Conservation (phyloP, 2,329 filamentous ascomycete genomes). For the Aspergillus arachidicola region DNA sequence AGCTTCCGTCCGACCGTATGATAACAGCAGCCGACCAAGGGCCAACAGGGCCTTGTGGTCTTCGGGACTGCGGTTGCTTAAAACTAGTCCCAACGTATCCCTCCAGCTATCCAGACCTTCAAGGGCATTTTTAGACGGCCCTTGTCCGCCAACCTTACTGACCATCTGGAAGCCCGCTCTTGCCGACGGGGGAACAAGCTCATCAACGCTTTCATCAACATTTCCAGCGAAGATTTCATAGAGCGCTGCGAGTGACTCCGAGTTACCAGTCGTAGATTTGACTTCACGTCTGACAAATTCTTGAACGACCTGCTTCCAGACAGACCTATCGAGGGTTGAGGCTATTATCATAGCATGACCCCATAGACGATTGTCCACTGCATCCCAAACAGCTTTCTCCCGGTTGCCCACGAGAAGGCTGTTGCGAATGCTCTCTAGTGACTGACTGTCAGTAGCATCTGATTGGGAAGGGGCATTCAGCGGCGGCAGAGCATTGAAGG, state of each 20-base stretch:
- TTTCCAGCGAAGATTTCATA: conserved; percentile 96
- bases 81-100: conserved; percentile 81
- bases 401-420: conserved; percentile 78
- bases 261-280: conserved; percentile 75
- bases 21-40: conserved; percentile 77
- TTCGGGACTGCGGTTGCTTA: conserved; percentile 83
- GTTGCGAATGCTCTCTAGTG: conserved; percentile 72
- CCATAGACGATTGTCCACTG: conserved; percentile 92
- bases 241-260: conserved; percentile 84
- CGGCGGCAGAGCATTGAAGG: conserved; percentile 43
- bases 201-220: conserved; percentile 90
- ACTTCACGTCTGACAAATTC: conserved; percentile 97
- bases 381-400: conserved; percentile 89
- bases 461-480: conserved; percentile 48
- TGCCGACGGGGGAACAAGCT: conserved; percentile 90
- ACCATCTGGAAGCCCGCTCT: conserved; percentile 90
- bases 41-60: conserved; percentile 78
- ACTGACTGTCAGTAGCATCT: conserved; percentile 70
- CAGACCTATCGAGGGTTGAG: conserved; percentile 69
- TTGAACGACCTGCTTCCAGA: conserved; percentile 91
- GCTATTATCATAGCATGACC: conserved; percentile 93
- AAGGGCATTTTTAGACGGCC: conserved; percentile 69
- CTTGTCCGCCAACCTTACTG: conserved; percentile 66
- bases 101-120: conserved; percentile 92
- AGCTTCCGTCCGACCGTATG: conserved; percentile 87